These are phyloP conservation scores for Pythium volutum DNA, from an alignment of 352 stramenopile genomes.

Conservation along the genomic window DNA sequence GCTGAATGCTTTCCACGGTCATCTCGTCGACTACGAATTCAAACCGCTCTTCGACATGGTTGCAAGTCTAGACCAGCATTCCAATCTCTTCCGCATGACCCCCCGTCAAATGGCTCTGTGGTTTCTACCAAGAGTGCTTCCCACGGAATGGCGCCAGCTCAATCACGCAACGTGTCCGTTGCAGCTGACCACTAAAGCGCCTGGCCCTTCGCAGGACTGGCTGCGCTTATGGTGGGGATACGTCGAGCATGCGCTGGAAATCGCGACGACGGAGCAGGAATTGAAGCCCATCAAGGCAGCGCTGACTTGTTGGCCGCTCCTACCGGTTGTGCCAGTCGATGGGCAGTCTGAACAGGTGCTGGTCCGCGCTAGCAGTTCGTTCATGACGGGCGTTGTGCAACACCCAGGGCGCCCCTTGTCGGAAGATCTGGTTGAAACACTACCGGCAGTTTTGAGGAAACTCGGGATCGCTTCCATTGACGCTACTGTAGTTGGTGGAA, in stretches of 20 bases:
- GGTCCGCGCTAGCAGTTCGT: constrained; percentile 7
- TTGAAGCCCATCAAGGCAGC: not conserved
- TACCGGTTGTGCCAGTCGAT: constrained; percentile 3
- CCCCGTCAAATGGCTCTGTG: not conserved
- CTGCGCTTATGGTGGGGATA: constrained; percentile 21
- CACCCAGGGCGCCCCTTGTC: not conserved
- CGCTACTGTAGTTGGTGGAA: constrained; percentile 3
- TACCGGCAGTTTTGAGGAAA: constrained; percentile 14
- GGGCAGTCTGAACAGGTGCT: constrained; percentile 4
- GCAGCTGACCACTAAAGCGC: constrained; percentile 1
- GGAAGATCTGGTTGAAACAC: not conserved
- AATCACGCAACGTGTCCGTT: constrained; percentile 7
- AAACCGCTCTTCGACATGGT: constrained; percentile 11
- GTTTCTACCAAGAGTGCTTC: constrained; percentile 23
- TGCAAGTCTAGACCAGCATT: not conserved
- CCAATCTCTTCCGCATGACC: constrained; percentile 16
- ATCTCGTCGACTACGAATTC: constrained; percentile 12
- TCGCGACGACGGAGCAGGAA: not conserved
- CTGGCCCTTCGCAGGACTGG: constrained; percentile 12
- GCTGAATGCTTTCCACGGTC: constrained; percentile 4
- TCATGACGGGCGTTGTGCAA: constrained; percentile 6
- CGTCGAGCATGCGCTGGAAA: constrained; percentile 10
- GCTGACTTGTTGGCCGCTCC: constrained; percentile 11
- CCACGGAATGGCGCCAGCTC: constrained; percentile 6
- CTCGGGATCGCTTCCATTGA: constrained; percentile 18